phyloP scores from a whole-genome alignment of 2,329 filamentous ascomycete genomes.

The Endoconidiophora polonica region DNA sequence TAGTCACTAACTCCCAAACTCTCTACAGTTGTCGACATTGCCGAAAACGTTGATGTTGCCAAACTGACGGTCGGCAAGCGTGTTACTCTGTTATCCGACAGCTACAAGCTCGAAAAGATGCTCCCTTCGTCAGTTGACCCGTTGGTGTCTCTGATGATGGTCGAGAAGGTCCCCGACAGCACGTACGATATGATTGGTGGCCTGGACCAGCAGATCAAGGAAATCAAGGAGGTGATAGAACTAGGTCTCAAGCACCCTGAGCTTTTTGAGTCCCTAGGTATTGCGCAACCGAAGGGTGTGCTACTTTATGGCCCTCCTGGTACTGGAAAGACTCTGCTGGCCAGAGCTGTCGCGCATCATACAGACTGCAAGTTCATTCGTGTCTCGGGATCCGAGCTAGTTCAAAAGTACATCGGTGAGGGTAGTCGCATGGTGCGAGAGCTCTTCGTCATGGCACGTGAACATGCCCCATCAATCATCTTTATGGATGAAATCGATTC shows the following conservation, averaged over 20 bases:
- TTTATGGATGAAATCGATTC: conserved; percentile 99
- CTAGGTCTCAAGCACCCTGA: conserved; percentile 96
- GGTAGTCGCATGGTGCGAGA: conserved; percentile 97
- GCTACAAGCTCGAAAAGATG: conserved; percentile 98
- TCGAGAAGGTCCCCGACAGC: conserved; percentile 97
- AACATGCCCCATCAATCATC: conserved; percentile 96
- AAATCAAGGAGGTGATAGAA: conserved; percentile 99
- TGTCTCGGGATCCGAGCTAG: conserved; percentile 86
- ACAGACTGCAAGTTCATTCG: conserved; percentile 99
- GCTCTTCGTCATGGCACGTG: conserved; percentile 96
- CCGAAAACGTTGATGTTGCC: conserved; percentile 81
- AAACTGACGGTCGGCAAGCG: conserved; percentile 97
- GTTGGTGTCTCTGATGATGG: conserved; percentile 99
- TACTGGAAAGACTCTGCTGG: conserved; percentile 90
- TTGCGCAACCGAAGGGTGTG: conserved; percentile 95
- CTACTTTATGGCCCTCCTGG: conserved; percentile 91
- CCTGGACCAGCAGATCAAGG: conserved; percentile 97
- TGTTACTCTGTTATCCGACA: conserved; percentile 88
- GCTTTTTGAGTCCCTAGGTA: conserved; percentile 96
- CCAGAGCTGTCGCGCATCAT: conserved; percentile 91
- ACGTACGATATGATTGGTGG: conserved; percentile 99
- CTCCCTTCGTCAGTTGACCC: conserved; percentile 95
- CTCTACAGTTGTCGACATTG: conserved; percentile 75
- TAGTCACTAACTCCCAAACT: background rate
- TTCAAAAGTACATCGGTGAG: conserved; percentile 98